Evolutionary conservation across 176 grass and related monocot species (phyloP).

Genomic region (Poa annua): DNA sequence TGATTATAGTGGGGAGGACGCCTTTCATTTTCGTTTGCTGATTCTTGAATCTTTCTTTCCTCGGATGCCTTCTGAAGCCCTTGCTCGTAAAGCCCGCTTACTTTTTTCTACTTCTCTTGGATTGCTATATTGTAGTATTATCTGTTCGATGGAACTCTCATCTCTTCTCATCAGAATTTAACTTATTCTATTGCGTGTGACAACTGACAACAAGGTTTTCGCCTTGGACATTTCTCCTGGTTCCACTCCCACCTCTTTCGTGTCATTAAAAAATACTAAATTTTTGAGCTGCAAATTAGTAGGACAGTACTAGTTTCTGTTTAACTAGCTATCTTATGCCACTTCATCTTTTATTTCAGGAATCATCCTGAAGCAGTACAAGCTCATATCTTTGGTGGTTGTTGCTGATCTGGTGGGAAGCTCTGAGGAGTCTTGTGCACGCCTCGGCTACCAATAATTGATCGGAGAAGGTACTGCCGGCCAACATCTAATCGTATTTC

Average conservation of each 20-base stretch:
- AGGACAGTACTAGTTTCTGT: background rate
- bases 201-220: slow-evolving; percentile 47
- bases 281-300: slow-evolving; percentile 35
- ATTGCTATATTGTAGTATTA: slow-evolving; percentile 12
- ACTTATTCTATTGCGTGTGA: slow-evolving; percentile 45
- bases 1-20: slow-evolving; percentile 31
- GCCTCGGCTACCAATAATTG: slow-evolving; percentile 29
- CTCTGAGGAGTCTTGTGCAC: slow-evolving; percentile 9
- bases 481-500: background rate
- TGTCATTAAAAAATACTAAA: slow-evolving; percentile 47
- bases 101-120: slow-evolving; percentile 15
- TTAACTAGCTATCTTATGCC: slow-evolving; percentile 31
- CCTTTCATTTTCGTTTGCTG: slow-evolving; percentile 32
- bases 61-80: slow-evolving; percentile 34
- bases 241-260: slow-evolving; percentile 40
- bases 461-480: slow-evolving; percentile 45
- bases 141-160: slow-evolving; percentile 19
- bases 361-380: slow-evolving; percentile 28
- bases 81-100: slow-evolving; percentile 30
- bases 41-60: slow-evolving; percentile 49
- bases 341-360: slow-evolving; percentile 52
- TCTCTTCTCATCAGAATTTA: slow-evolving; percentile 30
- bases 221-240: slow-evolving; percentile 49
- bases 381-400: slow-evolving; percentile 11
- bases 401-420: slow-evolving; percentile 32